Base-by-base conservation (phyloP, 768 basidiomycete genomes). In the Termitomyces heimii region DNA sequence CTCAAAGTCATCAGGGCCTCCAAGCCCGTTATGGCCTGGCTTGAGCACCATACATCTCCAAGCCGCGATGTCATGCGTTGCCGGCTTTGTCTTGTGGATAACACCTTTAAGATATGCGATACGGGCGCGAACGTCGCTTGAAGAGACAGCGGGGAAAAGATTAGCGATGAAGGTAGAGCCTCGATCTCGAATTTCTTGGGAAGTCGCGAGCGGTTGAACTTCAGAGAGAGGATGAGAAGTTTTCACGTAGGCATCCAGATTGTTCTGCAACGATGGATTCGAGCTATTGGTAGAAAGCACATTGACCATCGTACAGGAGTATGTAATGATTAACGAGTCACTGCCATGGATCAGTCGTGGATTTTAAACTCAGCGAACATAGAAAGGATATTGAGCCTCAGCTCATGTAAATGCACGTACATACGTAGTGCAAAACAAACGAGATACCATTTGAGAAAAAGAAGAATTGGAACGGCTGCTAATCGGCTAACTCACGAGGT, bases 11-110 rank as follows among this genome's bases (percentile, higher is more conserved):
- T 88, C 88, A 3, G 85, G 83, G 3, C 88, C 87, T 1, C 70
- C 76, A 3, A 93, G 70, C 1, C 92, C 92, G 3, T 78, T 83
- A 48, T 73, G 75, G 3, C 86, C 88, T 12, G 74, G 64, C 68
- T 85, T 89, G 54, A 88, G 70, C 0, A 77, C 77, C 86, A 94
- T 89, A 63, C 83, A 85, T 34, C 92, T 75, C 86, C 87, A 94
- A 5, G 89, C 92, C 39, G 78, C 75, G 44, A 94, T 88, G 65
- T 89, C 85, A 61, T 91, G 86, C 12, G 83, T 75, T 0, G 87
- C 86, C 12, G 79, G 82, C 42, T 79, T 82, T 35, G 75, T 60
- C 5, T 73, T 77, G 63, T 90, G 88, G 1, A 83, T 68, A 42
- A 86, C 78, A 55, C 82, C 68, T 58, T 78, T 80, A 42, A 86